Conservation (phyloP, 164 flowering plant genomes). For the Warburgia ugandensis region DNA sequence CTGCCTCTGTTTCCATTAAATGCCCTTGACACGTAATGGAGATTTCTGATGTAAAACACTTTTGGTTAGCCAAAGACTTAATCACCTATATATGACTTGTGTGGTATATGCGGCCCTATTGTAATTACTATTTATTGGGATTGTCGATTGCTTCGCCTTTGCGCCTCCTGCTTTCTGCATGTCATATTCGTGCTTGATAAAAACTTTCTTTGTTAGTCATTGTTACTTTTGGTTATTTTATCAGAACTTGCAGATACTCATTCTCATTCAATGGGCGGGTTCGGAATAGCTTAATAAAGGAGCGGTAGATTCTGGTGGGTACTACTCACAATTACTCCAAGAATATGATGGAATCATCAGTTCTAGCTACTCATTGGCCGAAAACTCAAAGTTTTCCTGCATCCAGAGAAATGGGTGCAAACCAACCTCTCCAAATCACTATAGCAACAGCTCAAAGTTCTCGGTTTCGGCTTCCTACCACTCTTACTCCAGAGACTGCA, state of each 20-base stretch:
- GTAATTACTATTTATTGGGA: no score
- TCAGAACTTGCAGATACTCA: slow-evolving; percentile 69
- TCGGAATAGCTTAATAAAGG: slow-evolving; percentile 46
- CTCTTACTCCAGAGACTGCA: slow-evolving; percentile 15
- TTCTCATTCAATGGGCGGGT: slow-evolving; percentile 62
- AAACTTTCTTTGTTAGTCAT: no score
- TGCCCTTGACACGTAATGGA: no score
- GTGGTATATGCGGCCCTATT: no score
- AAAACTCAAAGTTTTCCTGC: slow-evolving; percentile 21
- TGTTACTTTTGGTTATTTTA: no score
- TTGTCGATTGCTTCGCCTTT: no score
- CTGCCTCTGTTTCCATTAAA: no score
- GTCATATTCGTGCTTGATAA: no score
- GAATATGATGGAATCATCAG: slow-evolving; percentile 66
- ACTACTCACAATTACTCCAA: slow-evolving; percentile 63
- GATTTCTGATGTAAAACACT: no score
- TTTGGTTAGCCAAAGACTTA: no score
- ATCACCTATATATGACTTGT: no score
- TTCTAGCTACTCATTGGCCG: slow-evolving; percentile 31
- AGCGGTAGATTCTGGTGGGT: slow-evolving; percentile 55
- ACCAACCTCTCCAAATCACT: slow-evolving; percentile 58
- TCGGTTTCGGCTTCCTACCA: slow-evolving; percentile 17
- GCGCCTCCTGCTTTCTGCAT: no score
- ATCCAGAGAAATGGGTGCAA: slow-evolving; percentile 69
- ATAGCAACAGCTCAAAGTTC: slow-evolving; percentile 27